phyloP scores from a whole-genome alignment of 257 asterid genomes.

The Ocimum tenuiflorum region DNA sequence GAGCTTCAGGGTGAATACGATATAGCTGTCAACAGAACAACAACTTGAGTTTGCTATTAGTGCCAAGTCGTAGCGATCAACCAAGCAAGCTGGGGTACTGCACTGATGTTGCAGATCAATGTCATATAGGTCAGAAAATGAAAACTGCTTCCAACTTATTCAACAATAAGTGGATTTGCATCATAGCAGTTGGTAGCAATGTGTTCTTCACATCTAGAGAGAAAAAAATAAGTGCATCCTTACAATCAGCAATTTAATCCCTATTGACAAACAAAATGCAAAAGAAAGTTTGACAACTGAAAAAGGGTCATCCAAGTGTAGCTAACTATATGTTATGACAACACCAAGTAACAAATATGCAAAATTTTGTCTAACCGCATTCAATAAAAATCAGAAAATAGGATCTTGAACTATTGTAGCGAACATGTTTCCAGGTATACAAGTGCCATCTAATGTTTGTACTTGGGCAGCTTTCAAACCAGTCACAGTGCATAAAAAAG shows the following conservation, averaged over 20 bases:
- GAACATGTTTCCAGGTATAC: background rate
- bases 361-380: no score
- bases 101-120: background rate
- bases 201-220: no score
- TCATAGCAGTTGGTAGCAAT: background rate
- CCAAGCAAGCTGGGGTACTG: background rate
- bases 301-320: background rate
- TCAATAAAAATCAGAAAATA: background rate
- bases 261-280: background rate
- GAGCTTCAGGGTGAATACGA: constrained; percentile 21
- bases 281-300: background rate
- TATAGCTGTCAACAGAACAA: constrained; percentile 28
- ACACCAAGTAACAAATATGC: background rate
- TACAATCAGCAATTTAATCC: background rate
- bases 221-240: background rate
- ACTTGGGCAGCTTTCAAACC: background rate
- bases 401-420: background rate
- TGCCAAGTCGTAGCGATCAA: background rate
- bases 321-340: background rate
- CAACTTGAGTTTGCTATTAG: background rate
- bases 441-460: background rate
- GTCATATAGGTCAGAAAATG: background rate
- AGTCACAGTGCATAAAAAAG: background rate
- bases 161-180: background rate
- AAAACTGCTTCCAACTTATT: background rate